Evolutionary conservation across 2,329 filamentous ascomycete species (phyloP).

Genomic region (Metarhizium robertsii): DNA sequence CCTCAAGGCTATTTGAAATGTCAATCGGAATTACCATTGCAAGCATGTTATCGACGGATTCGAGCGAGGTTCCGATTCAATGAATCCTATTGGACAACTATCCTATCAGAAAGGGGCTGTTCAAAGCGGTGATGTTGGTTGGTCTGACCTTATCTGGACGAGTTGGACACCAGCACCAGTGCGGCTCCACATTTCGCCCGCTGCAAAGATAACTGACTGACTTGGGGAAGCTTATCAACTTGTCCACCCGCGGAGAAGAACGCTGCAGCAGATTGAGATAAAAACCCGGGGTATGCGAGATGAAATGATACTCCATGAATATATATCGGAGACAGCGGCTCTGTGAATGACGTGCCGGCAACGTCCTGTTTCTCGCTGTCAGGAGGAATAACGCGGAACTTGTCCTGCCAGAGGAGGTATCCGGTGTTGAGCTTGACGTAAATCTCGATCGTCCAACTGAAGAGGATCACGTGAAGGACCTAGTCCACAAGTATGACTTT

Average conservation of each 20-base stretch:
- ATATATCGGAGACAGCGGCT: not conserved
- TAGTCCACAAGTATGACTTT: not conserved
- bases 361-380: no score
- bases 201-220: slow-evolving; percentile 1
- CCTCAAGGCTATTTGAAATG: no score
- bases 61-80: not conserved
- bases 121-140: slow-evolving; percentile 1
- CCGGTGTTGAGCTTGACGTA: not conserved
- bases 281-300: not conserved
- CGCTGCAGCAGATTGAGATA: not conserved
- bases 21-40: no score
- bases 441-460: not conserved
- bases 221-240: slow-evolving; percentile 1
- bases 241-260: slow-evolving; percentile 4
- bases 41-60: not conserved
- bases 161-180: not conserved
- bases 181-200: not conserved
- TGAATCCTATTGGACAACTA: not conserved
- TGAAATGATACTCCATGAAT: not conserved
- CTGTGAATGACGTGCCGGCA: not conserved
- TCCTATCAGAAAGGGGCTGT: not conserved
- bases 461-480: not conserved
- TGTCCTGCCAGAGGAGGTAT: no score
- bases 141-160: not conserved
- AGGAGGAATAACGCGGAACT: no score